Conservation (phyloP, 768 basidiomycete species). For the Suillus luteus region DNA sequence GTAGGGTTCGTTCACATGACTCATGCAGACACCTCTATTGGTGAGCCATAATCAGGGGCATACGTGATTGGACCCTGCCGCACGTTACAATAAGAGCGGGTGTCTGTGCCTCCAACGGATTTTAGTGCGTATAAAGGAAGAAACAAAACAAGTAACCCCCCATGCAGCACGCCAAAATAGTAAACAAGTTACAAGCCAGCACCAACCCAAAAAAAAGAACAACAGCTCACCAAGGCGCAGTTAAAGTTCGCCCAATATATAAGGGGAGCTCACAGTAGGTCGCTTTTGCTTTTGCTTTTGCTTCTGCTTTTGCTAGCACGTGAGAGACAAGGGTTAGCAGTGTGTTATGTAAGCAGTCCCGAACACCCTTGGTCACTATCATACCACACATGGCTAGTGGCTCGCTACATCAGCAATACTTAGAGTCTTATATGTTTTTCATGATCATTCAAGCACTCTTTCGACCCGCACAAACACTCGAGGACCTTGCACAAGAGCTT, state of each 20-base stretch:
- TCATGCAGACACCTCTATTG: neutral
- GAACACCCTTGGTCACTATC: neutral
- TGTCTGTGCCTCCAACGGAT: neutral
- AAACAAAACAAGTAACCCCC: neutral
- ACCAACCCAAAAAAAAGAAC: no score
- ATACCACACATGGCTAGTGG: neutral
- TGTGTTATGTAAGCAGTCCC: neutral
- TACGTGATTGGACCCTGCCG: neutral
- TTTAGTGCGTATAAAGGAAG: neutral
- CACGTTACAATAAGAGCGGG: neutral
- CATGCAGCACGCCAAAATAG: neutral
- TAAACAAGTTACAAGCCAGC: neutral
- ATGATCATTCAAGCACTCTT: constrained; percentile 7
- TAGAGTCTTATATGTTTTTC: constrained; percentile 3
- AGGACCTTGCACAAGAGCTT: constrained; percentile 2
- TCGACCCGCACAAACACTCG: constrained; percentile 1
- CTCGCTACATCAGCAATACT: constrained; percentile 1
- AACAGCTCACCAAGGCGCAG: neutral
- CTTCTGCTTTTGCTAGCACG: neutral
- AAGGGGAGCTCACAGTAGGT: no score
- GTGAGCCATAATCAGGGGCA: neutral
- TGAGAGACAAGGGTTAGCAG: neutral
- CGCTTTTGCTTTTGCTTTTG: no score
- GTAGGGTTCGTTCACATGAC: neutral
- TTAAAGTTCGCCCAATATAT: neutral